Conservation (phyloP, 169 alveolate species). For the Perkinsus chesapeaki region DNA sequence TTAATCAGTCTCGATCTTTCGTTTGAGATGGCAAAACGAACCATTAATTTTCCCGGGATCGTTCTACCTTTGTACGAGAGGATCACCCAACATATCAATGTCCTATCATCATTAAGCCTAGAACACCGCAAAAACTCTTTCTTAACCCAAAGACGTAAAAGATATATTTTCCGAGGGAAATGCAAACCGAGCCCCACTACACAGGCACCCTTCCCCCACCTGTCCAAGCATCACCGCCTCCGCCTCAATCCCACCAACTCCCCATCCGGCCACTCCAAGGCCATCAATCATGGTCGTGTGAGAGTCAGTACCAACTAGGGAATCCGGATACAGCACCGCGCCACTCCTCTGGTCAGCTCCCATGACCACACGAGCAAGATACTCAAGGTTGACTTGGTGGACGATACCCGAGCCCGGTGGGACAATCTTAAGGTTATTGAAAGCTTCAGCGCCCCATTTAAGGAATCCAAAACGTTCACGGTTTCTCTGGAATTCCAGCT, state of each 20-base stretch:
- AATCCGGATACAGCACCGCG: constrained; percentile 82
- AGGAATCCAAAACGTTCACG: constrained; percentile 87
- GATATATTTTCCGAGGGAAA: too few species aligned
- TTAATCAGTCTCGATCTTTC: too few species aligned
- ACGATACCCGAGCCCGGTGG: constrained; percentile 97
- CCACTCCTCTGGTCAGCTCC: constrained; percentile 38
- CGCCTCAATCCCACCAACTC: constrained; percentile 97
- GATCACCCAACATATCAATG: too few species aligned
- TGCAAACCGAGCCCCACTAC: too few species aligned
- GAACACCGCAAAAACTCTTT: too few species aligned
- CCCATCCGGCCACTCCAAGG: constrained; percentile 92
- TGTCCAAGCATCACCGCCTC: constrained; percentile 94
- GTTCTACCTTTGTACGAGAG: too few species aligned
- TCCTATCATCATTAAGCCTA: too few species aligned
- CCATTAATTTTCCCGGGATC: too few species aligned
- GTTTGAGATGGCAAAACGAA: too few species aligned
- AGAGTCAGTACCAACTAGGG: constrained; percentile 94
- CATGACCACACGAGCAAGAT: constrained; percentile 68
- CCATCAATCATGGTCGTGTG: constrained; percentile 97
- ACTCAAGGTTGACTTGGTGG: constrained; percentile 83
- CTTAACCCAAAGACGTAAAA: too few species aligned
- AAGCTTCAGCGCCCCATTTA: constrained; percentile 94
- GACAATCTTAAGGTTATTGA: constrained; percentile 82
- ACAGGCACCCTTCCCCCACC: background rate
- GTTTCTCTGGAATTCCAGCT: constrained; percentile 80